Conservation (phyloP, 1,284 basidiomycete genomes). For the Peniophora sp. region DNA sequence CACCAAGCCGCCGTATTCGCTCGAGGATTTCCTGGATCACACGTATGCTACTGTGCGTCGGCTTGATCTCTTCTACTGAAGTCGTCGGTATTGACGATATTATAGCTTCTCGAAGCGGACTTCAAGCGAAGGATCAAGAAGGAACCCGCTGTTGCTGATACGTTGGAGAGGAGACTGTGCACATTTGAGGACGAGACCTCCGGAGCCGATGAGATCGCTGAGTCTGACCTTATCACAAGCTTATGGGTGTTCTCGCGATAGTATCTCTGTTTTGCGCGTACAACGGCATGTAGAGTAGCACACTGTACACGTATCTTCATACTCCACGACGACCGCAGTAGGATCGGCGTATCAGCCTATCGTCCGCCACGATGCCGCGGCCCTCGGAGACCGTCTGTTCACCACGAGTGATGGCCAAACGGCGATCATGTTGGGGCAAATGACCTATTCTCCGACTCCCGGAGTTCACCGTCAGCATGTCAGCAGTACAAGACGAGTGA, state of each 20-base stretch:
- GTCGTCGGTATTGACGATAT: conserved; percentile 2
- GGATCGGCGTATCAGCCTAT: too few relatives aligned
- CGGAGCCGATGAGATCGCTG: neutral
- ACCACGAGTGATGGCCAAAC: too few relatives aligned
- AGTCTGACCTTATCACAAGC: neutral
- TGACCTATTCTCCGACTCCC: too few relatives aligned
- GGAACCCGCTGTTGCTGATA: conserved; percentile 61
- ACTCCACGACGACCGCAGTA: too few relatives aligned
- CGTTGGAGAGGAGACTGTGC: conserved; percentile 27
- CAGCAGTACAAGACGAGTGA: too few relatives aligned
- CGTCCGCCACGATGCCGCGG: too few relatives aligned
- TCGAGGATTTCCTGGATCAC: conserved; percentile 98
- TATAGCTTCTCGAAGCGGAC: conserved; percentile 85
- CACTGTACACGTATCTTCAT: too few relatives aligned
- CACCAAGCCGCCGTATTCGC: conserved; percentile 81
- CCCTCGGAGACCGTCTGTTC: too few relatives aligned
- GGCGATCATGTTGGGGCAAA: too few relatives aligned
- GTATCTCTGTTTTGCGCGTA: too few relatives aligned
- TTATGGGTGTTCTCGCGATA: neutral
- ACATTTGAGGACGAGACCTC: conserved; percentile 7
- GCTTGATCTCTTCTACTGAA: neutral
- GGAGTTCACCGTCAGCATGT: too few relatives aligned
- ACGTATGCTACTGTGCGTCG: conserved; percentile 81
- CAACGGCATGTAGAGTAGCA: too few relatives aligned
- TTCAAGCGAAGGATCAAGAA: conserved; percentile 72